Percentiles rank a stretch among this genome's conserved stretches.
These are phyloP conservation scores for Suillus americanus DNA, from an alignment of 768 basidiomycete species.

Conservation along the genomic window DNA sequence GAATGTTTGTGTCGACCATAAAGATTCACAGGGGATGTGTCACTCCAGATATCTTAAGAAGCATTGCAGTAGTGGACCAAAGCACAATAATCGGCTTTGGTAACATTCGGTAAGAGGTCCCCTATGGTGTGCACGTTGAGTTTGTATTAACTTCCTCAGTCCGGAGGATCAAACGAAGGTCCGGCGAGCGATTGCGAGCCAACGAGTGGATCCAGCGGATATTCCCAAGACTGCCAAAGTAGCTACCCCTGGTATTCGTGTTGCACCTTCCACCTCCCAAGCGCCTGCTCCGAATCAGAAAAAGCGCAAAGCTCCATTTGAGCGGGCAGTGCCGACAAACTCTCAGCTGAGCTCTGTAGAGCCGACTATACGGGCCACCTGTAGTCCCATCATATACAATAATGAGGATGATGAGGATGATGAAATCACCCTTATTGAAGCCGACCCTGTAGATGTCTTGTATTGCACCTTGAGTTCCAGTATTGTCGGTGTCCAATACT, in stretches of 20 bases:
- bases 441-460: slow-evolving; percentile 63
- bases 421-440: slow-evolving; percentile 41
- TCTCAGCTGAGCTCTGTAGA: slow-evolving; percentile 17
- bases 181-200: slow-evolving; percentile 51
- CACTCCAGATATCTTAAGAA: slow-evolving; percentile 51
- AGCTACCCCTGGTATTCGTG: slow-evolving; percentile 9
- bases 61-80: slow-evolving; percentile 44
- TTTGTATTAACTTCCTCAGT: slow-evolving; percentile 31
- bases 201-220: slow-evolving; percentile 57
- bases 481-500: slow-evolving; percentile 86
- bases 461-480: slow-evolving; percentile 58
- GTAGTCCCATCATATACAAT: not conserved
- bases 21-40: slow-evolving; percentile 63
- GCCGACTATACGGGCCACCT: slow-evolving; percentile 10
- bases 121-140: not conserved
- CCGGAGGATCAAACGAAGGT: slow-evolving; percentile 64
- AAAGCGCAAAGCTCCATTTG: slow-evolving; percentile 44
- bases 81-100: slow-evolving; percentile 50
- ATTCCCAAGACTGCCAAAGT: slow-evolving; percentile 46
- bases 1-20: not conserved
- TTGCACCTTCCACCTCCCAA: slow-evolving; percentile 1
- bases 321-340: slow-evolving; percentile 14
- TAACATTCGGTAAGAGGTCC: slow-evolving; percentile 44
- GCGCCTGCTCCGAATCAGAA: slow-evolving; percentile 28
- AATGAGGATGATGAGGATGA: slow-evolving; percentile 47